phyloP scores from a whole-genome alignment of 2,329 filamentous ascomycete species.

The Ceratocystis cubensis region DNA sequence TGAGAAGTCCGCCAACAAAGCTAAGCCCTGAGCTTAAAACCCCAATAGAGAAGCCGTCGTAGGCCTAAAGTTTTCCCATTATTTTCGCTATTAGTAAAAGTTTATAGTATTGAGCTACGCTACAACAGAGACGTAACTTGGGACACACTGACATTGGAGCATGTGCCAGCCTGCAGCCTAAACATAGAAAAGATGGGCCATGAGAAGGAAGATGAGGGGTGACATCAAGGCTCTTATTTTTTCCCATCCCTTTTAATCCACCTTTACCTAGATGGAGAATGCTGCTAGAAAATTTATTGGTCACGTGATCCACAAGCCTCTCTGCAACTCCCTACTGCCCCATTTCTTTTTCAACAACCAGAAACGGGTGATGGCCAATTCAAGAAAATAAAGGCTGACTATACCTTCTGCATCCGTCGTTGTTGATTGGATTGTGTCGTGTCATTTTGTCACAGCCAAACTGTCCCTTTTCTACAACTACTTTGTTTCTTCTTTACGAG shows the following conservation, averaged over 20 bases:
- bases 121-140: background rate
- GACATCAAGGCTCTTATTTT: background rate
- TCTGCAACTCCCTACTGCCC: background rate
- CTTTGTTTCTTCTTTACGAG: no score
- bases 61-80: background rate
- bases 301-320: background rate
- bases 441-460: no score
- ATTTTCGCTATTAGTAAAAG: background rate
- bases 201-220: background rate
- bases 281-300: background rate
- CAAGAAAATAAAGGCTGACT: no score
- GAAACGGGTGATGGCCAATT: no score
- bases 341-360: no score
- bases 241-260: background rate
- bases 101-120: background rate
- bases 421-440: no score
- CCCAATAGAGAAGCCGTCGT: background rate
- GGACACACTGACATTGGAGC: background rate
- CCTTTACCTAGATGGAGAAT: background rate
- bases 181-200: background rate
- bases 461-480: no score
- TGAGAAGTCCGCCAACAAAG: background rate
- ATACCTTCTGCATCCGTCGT: no score
- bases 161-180: background rate
- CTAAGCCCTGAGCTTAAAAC: background rate